Evolutionary conservation across 176 grass and related monocot genomes (phyloP).

Genomic region (Guadua angustifolia): DNA sequence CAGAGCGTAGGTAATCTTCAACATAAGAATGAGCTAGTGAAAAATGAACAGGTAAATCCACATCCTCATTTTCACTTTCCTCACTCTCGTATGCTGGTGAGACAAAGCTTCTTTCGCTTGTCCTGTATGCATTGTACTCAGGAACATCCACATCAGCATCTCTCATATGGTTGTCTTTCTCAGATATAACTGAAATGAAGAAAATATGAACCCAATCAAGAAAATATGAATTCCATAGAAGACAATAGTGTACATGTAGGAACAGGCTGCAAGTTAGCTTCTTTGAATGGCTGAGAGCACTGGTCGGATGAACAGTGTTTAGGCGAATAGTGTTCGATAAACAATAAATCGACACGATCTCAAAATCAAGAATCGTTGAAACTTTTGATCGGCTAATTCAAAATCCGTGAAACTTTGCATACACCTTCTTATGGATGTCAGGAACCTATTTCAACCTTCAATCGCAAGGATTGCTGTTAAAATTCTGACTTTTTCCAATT

Average conservation of each 20-base stretch:
- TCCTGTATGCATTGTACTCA: slow-evolving; percentile 9
- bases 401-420: no score
- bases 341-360: no score
- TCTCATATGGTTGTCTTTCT: not conserved
- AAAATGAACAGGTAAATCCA: slow-evolving; percentile 47
- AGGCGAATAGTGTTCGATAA: no score
- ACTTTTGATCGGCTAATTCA: no score
- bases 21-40: slow-evolving; percentile 43
- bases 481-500: no score
- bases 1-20: slow-evolving; percentile 45
- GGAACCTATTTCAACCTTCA: no score
- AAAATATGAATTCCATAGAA: not conserved
- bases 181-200: slow-evolving; percentile 30
- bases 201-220: not conserved
- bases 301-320: no score
- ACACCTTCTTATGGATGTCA: no score
- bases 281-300: no score
- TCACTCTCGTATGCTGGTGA: slow-evolving; percentile 36
- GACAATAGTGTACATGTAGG: not conserved
- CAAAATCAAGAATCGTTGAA: no score
- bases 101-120: slow-evolving; percentile 19
- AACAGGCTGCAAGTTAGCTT: slow-evolving; percentile 14
- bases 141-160: slow-evolving; percentile 23
- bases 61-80: slow-evolving; percentile 55
- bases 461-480: no score